Evolutionary conservation across 129 eudicot species (phyloP).

Genomic region (Arctium lappa): DNA sequence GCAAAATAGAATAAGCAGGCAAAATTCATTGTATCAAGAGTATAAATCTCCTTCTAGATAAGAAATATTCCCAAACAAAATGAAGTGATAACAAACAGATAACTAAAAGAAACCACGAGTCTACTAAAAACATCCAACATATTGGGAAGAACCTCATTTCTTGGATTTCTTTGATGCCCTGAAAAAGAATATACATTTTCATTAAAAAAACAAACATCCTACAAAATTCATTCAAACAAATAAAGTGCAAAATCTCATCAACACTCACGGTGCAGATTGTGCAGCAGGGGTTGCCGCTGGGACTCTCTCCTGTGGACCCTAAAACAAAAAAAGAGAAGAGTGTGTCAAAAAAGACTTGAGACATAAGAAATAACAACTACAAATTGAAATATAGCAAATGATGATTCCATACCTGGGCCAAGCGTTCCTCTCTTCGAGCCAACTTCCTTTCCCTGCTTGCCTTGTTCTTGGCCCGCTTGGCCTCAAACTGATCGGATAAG

Average conservation of each 20-base stretch:
- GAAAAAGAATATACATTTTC: neutral
- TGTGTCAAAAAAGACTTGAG: neutral
- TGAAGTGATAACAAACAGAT: conserved; percentile 14
- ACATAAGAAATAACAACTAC: neutral
- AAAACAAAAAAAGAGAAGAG: neutral
- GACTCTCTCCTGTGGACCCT: conserved; percentile 37
- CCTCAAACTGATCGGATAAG: conserved; percentile 39
- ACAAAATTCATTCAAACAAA: neutral
- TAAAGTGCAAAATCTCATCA: neutral
- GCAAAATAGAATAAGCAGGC: conserved; percentile 16
- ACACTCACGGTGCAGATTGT: conserved; percentile 33
- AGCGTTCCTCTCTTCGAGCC: conserved; percentile 39
- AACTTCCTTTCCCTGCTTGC: conserved; percentile 39
- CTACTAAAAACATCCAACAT: conserved; percentile 23
- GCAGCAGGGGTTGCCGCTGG: conserved; percentile 16
- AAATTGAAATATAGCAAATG: neutral
- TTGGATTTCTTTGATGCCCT: conserved; percentile 36
- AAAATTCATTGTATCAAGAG: conserved; percentile 31
- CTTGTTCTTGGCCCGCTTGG: conserved; percentile 38
- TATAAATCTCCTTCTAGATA: conserved; percentile 25
- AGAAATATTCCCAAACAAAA: conserved; percentile 24
- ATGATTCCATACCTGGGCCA: conserved; percentile 20
- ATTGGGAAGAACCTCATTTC: conserved; percentile 17
- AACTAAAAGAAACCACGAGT: conserved; percentile 11
- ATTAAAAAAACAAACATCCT: neutral